These are phyloP conservation scores for Colletotrichum sp. DNA, from an alignment of 2,329 filamentous ascomycete species.

Conservation along the genomic window DNA sequence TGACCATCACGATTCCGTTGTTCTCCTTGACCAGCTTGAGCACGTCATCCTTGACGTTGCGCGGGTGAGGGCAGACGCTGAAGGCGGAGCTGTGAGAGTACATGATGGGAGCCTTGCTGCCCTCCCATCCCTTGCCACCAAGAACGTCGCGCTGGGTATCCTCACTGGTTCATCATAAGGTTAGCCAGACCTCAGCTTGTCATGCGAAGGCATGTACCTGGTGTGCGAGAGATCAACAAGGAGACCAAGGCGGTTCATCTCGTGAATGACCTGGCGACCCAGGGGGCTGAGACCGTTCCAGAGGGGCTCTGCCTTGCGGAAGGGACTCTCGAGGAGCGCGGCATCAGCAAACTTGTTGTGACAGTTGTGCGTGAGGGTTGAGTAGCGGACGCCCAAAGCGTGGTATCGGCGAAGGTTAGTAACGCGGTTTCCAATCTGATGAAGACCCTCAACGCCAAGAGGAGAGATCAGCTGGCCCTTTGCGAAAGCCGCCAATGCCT, in stretches of 20 bases:
- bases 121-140: slow-evolving; percentile 68
- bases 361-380: slow-evolving; percentile 91
- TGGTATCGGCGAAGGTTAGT: slow-evolving; percentile 79
- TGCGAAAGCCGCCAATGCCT: slow-evolving; percentile 66
- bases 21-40: slow-evolving; percentile 76
- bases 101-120: slow-evolving; percentile 82
- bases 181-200: neutral
- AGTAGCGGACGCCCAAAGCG: slow-evolving; percentile 81
- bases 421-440: slow-evolving; percentile 89
- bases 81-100: slow-evolving; percentile 89
- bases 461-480: slow-evolving; percentile 74
- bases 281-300: slow-evolving; percentile 76
- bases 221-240: slow-evolving; percentile 87
- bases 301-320: slow-evolving; percentile 57
- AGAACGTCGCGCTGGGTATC: slow-evolving; percentile 89
- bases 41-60: slow-evolving; percentile 88
- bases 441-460: slow-evolving; percentile 83
- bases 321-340: slow-evolving; percentile 65
- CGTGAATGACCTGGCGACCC: slow-evolving; percentile 72
- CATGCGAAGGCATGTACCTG: slow-evolving; percentile 33
- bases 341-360: slow-evolving; percentile 90
- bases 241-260: slow-evolving; percentile 96
- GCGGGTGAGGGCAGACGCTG: slow-evolving; percentile 81
- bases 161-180: slow-evolving; percentile 44
- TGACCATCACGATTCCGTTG: slow-evolving; percentile 87